Percentiles rank a stretch among this genome's conserved stretches.
Evolutionary conservation across 2,329 filamentous ascomycete genomes (phyloP).

Genomic region (Pseudogymnoascus sp.): DNA sequence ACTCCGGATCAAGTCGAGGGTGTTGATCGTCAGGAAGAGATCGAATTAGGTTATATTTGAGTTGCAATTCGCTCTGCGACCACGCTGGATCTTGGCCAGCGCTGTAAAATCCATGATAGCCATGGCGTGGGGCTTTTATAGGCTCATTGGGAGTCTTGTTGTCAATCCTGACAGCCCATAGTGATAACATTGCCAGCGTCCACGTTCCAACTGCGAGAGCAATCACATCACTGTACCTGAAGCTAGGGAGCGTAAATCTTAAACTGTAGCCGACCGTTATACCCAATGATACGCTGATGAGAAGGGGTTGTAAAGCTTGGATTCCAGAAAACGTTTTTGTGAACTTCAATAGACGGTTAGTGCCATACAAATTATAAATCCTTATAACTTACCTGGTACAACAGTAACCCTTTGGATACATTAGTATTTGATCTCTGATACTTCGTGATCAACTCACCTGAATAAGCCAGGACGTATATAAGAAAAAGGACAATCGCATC

Average conservation of each 20-base stretch:
- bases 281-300: slow-evolving; percentile 37
- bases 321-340: slow-evolving; percentile 44
- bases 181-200: slow-evolving; percentile 41
- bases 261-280: slow-evolving; percentile 39
- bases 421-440: too few species aligned
- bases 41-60: slow-evolving; percentile 28
- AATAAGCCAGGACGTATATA: slow-evolving; percentile 25
- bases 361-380: too few species aligned
- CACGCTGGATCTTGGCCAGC: slow-evolving; percentile 13
- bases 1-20: slow-evolving; percentile 15
- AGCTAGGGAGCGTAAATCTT: slow-evolving; percentile 31
- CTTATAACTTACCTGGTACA: slow-evolving; percentile 32
- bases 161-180: slow-evolving; percentile 39
- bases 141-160: slow-evolving; percentile 19
- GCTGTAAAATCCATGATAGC: too few species aligned
- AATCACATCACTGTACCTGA: slow-evolving; percentile 38
- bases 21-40: slow-evolving; percentile 18
- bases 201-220: slow-evolving; percentile 42
- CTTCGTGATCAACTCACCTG: slow-evolving; percentile 26
- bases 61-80: slow-evolving; percentile 17
- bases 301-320: slow-evolving; percentile 38
- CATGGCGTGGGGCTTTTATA: too few species aligned
- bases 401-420: slow-evolving; percentile 29
- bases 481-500: slow-evolving; percentile 41
- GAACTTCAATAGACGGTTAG: slow-evolving; percentile 23